These are phyloP conservation scores for Viola pubescens DNA, from an alignment of 441 rosid genomes.

Conservation along the genomic window DNA sequence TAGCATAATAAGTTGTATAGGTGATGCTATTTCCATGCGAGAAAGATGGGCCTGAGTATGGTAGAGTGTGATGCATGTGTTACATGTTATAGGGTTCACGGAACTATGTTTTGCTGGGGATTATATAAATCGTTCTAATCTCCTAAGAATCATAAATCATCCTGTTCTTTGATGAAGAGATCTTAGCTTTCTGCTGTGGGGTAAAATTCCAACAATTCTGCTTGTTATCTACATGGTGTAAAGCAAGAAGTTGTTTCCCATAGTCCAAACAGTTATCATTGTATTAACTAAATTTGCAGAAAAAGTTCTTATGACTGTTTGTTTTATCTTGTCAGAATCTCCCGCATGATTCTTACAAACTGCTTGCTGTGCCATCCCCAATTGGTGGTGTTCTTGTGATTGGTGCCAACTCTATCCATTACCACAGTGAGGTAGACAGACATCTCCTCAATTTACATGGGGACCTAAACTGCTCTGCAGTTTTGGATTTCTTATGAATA, in stretches of 20 bases:
- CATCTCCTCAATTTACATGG: slow-evolving; percentile 11
- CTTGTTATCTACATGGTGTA: not conserved
- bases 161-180: slow-evolving; percentile 7
- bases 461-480: slow-evolving; percentile 11
- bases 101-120: not conserved
- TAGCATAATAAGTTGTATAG: no score
- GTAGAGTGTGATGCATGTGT: not conserved
- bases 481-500: slow-evolving; percentile 13
- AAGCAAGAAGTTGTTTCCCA: not conserved
- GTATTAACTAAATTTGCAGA: not conserved
- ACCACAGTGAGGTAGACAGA: slow-evolving; percentile 87
- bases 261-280: not conserved
- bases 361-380: slow-evolving; percentile 97
- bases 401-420: slow-evolving; percentile 80
- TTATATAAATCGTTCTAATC: not conserved
- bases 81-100: not conserved
- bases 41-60: no score
- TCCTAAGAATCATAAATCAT: not conserved
- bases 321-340: slow-evolving; percentile 56
- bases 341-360: slow-evolving; percentile 94
- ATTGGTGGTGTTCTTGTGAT: slow-evolving; percentile 95
- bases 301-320: slow-evolving; percentile 11
- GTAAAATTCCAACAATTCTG: slow-evolving; percentile 11
- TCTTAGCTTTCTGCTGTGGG: slow-evolving; percentile 6
- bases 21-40: no score